phyloP scores from a whole-genome alignment of 441 rosid species.

The Metrosideros polymorpha region DNA sequence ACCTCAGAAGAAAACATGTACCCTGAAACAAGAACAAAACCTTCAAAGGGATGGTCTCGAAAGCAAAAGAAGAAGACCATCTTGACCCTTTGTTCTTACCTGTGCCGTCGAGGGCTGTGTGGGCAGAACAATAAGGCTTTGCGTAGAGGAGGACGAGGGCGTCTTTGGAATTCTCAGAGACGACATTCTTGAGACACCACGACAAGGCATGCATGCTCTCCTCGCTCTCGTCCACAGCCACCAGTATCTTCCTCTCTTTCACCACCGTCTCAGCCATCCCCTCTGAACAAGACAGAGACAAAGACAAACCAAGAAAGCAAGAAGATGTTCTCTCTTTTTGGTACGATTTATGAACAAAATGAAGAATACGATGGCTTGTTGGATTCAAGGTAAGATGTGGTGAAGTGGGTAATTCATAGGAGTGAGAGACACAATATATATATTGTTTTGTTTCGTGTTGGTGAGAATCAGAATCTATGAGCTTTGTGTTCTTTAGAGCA shows the following conservation, averaged over 20 bases:
- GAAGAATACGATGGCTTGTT: not conserved
- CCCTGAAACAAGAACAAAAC: constrained; percentile 19
- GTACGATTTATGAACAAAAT: not conserved
- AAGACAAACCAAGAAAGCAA: not conserved
- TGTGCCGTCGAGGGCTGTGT: constrained; percentile 33
- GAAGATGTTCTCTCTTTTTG: not conserved
- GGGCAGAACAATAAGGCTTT: constrained; percentile 22
- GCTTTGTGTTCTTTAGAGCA: not conserved
- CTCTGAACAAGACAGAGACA: not conserved
- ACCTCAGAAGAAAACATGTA: constrained; percentile 40
- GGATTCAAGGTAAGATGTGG: not conserved
- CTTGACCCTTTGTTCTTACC: not conserved
- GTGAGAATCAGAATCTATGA: not conserved
- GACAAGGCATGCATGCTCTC: constrained; percentile 52
- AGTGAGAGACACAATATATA: not conserved
- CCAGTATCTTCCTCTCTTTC: constrained; percentile 31
- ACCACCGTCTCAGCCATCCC: not conserved
- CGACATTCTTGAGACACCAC: constrained; percentile 41
- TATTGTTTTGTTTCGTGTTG: not conserved
- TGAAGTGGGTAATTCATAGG: not conserved
- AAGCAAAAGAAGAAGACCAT: not conserved
- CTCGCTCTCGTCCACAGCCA: constrained; percentile 48
- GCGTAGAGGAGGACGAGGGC: constrained; percentile 39
- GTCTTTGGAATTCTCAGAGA: constrained; percentile 15
- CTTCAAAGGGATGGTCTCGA: not conserved